These are phyloP conservation scores for Ephemerocybe angulata DNA, from an alignment of 768 basidiomycete species.

Conservation along the genomic window DNA sequence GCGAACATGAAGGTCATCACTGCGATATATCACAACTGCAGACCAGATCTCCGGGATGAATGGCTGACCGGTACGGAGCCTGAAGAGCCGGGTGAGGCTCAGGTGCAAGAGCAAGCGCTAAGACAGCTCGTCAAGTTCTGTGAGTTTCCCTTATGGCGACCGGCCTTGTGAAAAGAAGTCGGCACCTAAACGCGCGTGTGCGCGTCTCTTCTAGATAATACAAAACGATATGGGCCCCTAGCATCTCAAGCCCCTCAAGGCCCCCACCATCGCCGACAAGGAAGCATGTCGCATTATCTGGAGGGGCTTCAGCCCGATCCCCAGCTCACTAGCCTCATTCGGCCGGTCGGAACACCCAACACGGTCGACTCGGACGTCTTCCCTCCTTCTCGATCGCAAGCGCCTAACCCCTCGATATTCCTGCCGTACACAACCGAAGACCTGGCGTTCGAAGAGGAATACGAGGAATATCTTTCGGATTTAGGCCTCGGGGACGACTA, in stretches of 20 bases:
- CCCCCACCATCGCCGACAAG: conserved; percentile 66
- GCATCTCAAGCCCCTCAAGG: conserved; percentile 51
- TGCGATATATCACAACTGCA: conserved; percentile 94
- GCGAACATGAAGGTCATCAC: conserved; percentile 99
- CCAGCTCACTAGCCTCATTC: conserved; percentile 70
- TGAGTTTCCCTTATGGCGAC: conserved; percentile 35
- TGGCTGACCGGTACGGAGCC: conserved; percentile 94
- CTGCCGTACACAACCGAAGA: conserved; percentile 91
- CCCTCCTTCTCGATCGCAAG: conserved; percentile 87
- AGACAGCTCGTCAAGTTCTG: conserved; percentile 94
- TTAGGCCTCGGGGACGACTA: conserved; percentile 70
- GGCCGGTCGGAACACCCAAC: conserved; percentile 73
- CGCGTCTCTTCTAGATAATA: conserved; percentile 89
- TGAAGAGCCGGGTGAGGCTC: conserved; percentile 88
- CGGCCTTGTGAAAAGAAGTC: neutral
- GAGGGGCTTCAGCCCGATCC: conserved; percentile 75
- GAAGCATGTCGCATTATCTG: conserved; percentile 78
- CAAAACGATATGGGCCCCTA: conserved; percentile 75
- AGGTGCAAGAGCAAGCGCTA: conserved; percentile 93
- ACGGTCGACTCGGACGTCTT: conserved; percentile 87
- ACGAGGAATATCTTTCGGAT: conserved; percentile 93
- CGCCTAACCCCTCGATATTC: conserved; percentile 79
- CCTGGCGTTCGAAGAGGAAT: conserved; percentile 93
- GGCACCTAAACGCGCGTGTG: conserved; percentile 5
- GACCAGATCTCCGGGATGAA: conserved; percentile 95